A percentile compares a stretch with the other conserved stretches of the same genome.
These are phyloP conservation scores for Alternaria triticina DNA, from an alignment of 2,329 filamentous ascomycete genomes.

Conservation along the genomic window DNA sequence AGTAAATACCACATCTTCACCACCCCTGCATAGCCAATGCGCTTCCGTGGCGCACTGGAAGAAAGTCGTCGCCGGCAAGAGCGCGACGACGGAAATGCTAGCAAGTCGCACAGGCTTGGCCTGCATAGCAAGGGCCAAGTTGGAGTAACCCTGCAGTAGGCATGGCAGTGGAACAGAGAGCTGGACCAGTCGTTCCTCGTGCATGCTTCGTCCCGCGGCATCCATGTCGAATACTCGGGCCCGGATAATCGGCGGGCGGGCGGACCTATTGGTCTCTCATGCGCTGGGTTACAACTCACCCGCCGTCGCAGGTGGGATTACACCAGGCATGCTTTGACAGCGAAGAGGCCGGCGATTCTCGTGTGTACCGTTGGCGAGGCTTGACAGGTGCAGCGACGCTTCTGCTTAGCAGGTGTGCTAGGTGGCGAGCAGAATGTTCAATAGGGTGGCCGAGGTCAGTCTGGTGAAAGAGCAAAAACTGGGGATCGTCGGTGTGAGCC, in stretches of 20 bases:
- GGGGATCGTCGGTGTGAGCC: conserved; percentile 13
- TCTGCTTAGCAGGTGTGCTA: not conserved
- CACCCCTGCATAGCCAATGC: not conserved
- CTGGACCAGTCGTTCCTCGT: conserved; percentile 15
- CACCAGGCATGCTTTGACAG: conserved; percentile 5
- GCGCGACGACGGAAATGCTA: not conserved
- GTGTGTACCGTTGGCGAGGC: not conserved
- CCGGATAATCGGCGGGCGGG: conserved; percentile 5
- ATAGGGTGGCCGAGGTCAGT: conserved; percentile 6
- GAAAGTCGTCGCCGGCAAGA: not conserved
- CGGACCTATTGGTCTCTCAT: conserved; percentile 10
- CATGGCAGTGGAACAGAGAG: conserved; percentile 12
- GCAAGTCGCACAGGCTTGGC: conserved; percentile 1
- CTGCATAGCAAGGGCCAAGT: not conserved
- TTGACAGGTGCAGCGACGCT: conserved; percentile 1
- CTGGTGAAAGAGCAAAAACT: conserved; percentile 10
- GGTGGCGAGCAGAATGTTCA: not conserved
- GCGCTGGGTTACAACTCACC: conserved; percentile 15
- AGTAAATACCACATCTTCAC: not conserved
- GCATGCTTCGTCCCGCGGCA: conserved; percentile 18
- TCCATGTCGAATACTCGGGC: conserved; percentile 13
- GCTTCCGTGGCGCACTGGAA: not conserved
- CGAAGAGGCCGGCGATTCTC: not conserved
- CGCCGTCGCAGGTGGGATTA: not conserved
- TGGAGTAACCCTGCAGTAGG: conserved; percentile 3